Conservation (phyloP, 768 basidiomycete genomes). For the Tubosaeta sp. region DNA sequence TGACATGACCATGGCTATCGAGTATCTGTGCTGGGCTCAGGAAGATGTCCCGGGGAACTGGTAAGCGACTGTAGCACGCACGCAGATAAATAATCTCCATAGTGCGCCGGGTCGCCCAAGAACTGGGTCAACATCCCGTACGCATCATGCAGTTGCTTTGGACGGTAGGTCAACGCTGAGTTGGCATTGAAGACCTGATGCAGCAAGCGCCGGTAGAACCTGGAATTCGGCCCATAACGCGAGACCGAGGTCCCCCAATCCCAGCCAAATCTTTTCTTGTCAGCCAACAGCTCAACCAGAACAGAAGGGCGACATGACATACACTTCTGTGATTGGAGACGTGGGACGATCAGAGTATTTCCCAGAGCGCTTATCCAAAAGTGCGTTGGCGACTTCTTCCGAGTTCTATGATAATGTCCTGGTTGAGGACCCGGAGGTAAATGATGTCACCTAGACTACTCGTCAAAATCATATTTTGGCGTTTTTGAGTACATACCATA, state of each 20-base stretch:
- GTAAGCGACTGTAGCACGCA: not conserved
- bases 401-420: conserved; percentile 47
- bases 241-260: conserved; percentile 11
- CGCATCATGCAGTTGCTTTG: conserved; percentile 10
- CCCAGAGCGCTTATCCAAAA: conserved; percentile 49
- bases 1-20: conserved; percentile 10
- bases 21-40: not conserved
- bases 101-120: conserved; percentile 6
- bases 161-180: conserved; percentile 10
- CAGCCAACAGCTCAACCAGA: not conserved
- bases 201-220: conserved; percentile 19
- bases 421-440: conserved; percentile 32
- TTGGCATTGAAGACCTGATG: conserved; percentile 16
- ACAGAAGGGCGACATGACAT: not conserved
- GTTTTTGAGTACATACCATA: conserved; percentile 9
- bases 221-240: conserved; percentile 21
- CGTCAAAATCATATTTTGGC: not conserved
- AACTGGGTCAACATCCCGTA: conserved; percentile 9
- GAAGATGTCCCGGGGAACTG: no score
- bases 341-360: conserved; percentile 40
- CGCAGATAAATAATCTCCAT: conserved; percentile 8
- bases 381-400: conserved; percentile 40
- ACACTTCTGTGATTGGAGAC: conserved; percentile 3
- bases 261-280: conserved; percentile 15
- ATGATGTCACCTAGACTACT: conserved; percentile 7